Evolutionary conservation across 768 basidiomycete species (phyloP), one percentile per base, ranked within the genome.

Genomic region (Lactifluus volemus): DNA sequence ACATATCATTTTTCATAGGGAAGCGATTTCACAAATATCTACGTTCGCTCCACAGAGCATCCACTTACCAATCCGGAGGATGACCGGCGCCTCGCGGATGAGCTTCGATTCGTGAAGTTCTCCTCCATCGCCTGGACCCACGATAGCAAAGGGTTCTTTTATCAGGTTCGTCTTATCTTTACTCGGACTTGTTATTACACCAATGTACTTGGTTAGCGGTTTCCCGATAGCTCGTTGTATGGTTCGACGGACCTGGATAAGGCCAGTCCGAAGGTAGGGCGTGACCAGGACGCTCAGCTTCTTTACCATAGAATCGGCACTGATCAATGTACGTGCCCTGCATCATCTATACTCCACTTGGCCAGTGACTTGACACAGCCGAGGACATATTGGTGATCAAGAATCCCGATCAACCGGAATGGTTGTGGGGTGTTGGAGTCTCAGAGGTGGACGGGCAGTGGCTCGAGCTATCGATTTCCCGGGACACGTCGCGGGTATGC

Each of bases 71-170:
- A 72, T 8, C 70, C 72, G 5, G 74, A 77, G 1, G 77, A 84
- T 65, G 74, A 78, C 19, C 76, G 75, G 39, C 76, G 84, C 48
- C 77, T 90, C 41, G 65, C 76, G 4, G 90, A 92, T 49, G 84
- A 84, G 61, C 72, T 92, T 55, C 79, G 84, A 57, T 86, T 81
- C 68, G 86, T 89, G 63, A 92, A 92, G 70, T 91, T 89, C 72
- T 86, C 85, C 0, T 72, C 75, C 11, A 77, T 91, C 47, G 75
- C 77, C 30, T 92, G 90, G 91, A 84, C 84, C 4, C 81, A 83
- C 58, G 88, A 92, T 71, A 85, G 83, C 57, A 84, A 83, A 63
- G 90, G 91, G 1, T 90, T 92, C 72, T 89, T 92, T 73, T 93
- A 93, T 70, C 89, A 91, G 77, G 77, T 78, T 53, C 21, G 71